Percentiles rank a stretch among this genome's conserved stretches.
phyloP scores from a whole-genome alignment of 2,329 filamentous ascomycete species.

The Aspergillus calidoustus region DNA sequence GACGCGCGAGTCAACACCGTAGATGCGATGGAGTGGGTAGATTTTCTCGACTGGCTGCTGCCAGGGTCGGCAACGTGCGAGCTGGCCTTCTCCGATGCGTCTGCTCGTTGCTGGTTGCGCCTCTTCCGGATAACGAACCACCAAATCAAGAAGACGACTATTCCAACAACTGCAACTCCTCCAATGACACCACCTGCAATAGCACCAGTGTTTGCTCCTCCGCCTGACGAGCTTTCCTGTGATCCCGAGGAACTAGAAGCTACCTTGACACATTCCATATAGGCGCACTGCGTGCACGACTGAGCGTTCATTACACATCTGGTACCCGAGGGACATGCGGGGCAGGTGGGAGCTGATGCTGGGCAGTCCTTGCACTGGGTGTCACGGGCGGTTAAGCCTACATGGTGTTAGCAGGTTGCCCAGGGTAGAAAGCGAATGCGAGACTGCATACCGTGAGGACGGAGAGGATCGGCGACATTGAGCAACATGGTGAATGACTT shows the following conservation, averaged over 20 bases:
- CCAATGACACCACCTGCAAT: slow-evolving; percentile 93
- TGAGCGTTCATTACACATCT: slow-evolving; percentile 64
- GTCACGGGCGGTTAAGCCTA: slow-evolving; percentile 30
- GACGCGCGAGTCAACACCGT: slow-evolving; percentile 94
- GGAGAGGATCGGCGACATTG: slow-evolving; percentile 26
- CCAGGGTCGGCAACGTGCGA: slow-evolving; percentile 51
- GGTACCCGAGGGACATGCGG: slow-evolving; percentile 59
- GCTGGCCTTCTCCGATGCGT: slow-evolving; percentile 56
- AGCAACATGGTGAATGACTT: slow-evolving; percentile 35
- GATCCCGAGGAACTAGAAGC: slow-evolving; percentile 35
- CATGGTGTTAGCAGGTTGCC: slow-evolving; percentile 4
- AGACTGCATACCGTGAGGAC: slow-evolving; percentile 27
- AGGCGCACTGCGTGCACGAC: slow-evolving; percentile 65
- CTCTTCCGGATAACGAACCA: slow-evolving; percentile 83
- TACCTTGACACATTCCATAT: slow-evolving; percentile 58
- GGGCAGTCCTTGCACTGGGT: slow-evolving; percentile 62
- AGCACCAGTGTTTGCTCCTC: slow-evolving; percentile 73
- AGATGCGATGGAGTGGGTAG: slow-evolving; percentile 92
- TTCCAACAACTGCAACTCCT: slow-evolving; percentile 74
- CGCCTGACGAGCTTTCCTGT: slow-evolving; percentile 27
- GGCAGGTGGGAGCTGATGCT: slow-evolving; percentile 59
- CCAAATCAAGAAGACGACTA: slow-evolving; percentile 81
- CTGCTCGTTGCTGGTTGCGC: slow-evolving; percentile 59
- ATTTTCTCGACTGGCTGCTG: slow-evolving; percentile 64
- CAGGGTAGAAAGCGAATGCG: background rate